phyloP scores from a whole-genome alignment of 1,284 basidiomycete genomes.

The Lentinus polychrous region DNA sequence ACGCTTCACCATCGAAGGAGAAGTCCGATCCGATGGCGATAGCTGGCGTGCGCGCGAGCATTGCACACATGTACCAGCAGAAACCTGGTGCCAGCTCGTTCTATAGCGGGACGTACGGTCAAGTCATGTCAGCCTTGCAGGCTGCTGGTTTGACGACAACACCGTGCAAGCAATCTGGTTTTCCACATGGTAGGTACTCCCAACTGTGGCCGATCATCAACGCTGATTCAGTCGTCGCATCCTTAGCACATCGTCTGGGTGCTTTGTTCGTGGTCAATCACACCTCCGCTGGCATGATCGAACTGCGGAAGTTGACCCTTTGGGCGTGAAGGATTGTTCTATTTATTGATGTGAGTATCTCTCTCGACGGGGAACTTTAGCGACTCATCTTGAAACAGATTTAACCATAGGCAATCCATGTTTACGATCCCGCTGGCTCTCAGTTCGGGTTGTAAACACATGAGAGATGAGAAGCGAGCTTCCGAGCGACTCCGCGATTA shows the following conservation, averaged over 20 bases:
- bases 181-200: constrained; percentile 29
- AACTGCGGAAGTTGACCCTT: constrained; percentile 38
- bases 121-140: constrained; percentile 37
- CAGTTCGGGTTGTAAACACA: too few relatives aligned
- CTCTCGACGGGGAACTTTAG: too few relatives aligned
- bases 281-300: constrained; percentile 25
- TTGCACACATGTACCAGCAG: background rate
- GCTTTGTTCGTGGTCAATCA: constrained; percentile 38
- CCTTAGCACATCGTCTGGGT: constrained; percentile 36
- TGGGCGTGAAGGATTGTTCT: constrained; percentile 44
- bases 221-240: background rate
- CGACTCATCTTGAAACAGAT: too few relatives aligned
- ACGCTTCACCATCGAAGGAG: constrained; percentile 23
- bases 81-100: constrained; percentile 25
- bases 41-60: background rate
- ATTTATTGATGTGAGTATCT: too few relatives aligned
- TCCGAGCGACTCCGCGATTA: background rate
- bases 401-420: too few relatives aligned
- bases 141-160: constrained; percentile 34
- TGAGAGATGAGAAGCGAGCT: too few relatives aligned
- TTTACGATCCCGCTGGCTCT: too few relatives aligned
- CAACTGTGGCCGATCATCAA: background rate
- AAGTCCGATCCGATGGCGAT: constrained; percentile 13
- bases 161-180: constrained; percentile 30
- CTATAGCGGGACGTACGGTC: constrained; percentile 44